phyloP scores from a whole-genome alignment of 805 yeast genomes.

The Metschnikowia bowlesiae region DNA sequence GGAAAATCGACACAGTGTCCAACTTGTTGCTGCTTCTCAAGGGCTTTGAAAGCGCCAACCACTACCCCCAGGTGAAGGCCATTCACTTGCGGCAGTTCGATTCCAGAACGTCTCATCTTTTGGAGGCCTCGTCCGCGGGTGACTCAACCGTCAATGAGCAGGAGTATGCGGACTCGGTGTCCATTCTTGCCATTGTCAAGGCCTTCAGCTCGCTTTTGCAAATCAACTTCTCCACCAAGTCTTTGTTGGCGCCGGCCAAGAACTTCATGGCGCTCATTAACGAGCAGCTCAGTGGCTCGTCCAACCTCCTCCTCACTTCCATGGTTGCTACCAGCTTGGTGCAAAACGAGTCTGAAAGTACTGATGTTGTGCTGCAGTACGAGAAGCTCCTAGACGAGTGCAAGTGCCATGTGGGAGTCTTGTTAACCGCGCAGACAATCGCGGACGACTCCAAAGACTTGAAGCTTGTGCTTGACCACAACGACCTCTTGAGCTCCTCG shows the following conservation, averaged over 20 bases:
- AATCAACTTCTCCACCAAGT: conserved; percentile 23
- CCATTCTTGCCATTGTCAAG: conserved; percentile 32
- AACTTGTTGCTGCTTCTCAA: conserved; percentile 31
- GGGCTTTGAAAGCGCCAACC: conserved; percentile 17
- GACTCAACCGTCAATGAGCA: conserved; percentile 19
- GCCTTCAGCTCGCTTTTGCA: conserved; percentile 32
- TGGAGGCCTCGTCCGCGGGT: conserved; percentile 53
- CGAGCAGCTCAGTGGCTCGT: conserved; percentile 25
- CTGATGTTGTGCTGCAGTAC: conserved; percentile 18
- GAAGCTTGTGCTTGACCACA: conserved; percentile 28
- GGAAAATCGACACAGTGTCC: conserved; percentile 30
- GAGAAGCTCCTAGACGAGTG: conserved; percentile 24
- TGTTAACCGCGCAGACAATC: conserved; percentile 15
- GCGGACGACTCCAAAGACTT: conserved; percentile 15
- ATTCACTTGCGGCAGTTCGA: conserved; percentile 56
- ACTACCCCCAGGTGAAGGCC: conserved; percentile 39
- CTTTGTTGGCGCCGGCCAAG: conserved; percentile 29
- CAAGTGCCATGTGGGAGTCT: conserved; percentile 30
- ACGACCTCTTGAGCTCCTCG: conserved; percentile 29
- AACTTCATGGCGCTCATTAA: conserved; percentile 29
- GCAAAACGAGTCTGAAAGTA: conserved; percentile 13
- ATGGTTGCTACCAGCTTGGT: conserved; percentile 11
- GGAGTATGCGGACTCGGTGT: conserved; percentile 27
- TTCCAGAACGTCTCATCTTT: conserved; percentile 64
- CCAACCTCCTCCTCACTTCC: conserved; percentile 27